Base-by-base conservation (phyloP, 208 protist species). In the Trichomonas tenax region DNA sequence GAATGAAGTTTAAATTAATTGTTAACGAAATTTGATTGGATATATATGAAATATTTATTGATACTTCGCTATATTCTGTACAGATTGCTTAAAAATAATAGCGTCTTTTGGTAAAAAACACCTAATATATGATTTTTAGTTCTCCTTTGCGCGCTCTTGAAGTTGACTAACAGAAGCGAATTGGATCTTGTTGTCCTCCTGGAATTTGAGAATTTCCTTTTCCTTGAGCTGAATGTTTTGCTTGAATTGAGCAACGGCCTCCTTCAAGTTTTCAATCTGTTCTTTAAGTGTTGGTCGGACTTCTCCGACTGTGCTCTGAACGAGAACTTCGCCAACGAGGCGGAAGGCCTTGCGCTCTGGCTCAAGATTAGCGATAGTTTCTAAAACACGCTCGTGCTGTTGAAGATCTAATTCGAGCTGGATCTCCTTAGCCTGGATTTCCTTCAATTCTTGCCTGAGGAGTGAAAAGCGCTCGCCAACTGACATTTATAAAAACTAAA, bases 231-330 rank as follows among this genome's bases (percentile, higher is more conserved):
- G 0, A 41, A 93, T 31, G n/a, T 93, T 93, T 51, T 48, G 44
- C 15, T 48, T 93, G 36, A 51, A 93, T 38, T 41, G 41, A 34
- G 40, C 15, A 38, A 48, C 17, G 15, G 45, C 40, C 34, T 93
- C 86, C 44, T 48, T 51, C 17, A 93, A 51, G 14, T 41, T 48
- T 17, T n/a, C 34, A 2, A 34, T 93, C 31, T 93, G 86, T 51
- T 93, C 40, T 93, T 93, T 44, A 38, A 93, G 44, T 38, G 86
- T 44, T 93, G 86, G 86, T 0, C 44, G 41, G 15, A 44, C 44
- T 58, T 93, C n/a, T 38, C 86, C 86, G 17, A 93, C 44, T 93
- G 86, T 93, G 40, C 41, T 93, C 31, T 93, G 86, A 93, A 93
- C 86, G 15, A 93, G 45, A 17, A 93, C 86, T 93, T 93, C 86